Conservation (phyloP, 2,329 filamentous ascomycete genomes). For the Juglanconis sp. region DNA sequence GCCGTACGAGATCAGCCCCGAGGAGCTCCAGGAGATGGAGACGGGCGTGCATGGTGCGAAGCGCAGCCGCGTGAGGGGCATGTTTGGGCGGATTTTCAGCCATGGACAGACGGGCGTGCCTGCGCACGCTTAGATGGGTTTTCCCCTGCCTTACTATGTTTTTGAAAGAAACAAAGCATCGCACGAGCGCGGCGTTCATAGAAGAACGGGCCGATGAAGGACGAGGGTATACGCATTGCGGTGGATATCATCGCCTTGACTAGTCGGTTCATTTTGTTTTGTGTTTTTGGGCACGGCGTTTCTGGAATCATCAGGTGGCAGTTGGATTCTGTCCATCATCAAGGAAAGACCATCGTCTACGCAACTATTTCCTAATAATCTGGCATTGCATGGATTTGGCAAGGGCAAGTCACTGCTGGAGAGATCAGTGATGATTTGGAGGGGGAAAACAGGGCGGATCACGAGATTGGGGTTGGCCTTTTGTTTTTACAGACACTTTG, state of each 20-base stretch:
- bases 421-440: not conserved
- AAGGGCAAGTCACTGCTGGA: not conserved
- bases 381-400: not conserved
- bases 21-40: conserved; percentile 50
- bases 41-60: conserved; percentile 46
- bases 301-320: not conserved
- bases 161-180: not conserved
- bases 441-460: not conserved
- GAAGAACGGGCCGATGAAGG: not conserved
- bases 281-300: not conserved
- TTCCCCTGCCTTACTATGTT: not conserved
- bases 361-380: not conserved
- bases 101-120: conserved; percentile 31
- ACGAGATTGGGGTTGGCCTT: not conserved
- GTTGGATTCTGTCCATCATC: not conserved
- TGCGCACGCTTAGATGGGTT: conserved; percentile 21
- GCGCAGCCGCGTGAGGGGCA: conserved; percentile 39
- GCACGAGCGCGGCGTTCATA: conserved; percentile 1
- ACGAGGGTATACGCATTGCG: not conserved
- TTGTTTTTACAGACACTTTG: not conserved
- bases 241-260: not conserved
- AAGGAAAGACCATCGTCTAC: no score
- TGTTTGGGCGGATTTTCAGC: conserved; percentile 54
- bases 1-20: conserved; percentile 53
- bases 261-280: not conserved